Evolutionary conservation across 2,329 filamentous ascomycete genomes (phyloP), one percentile per base, ranked within the genome.

Genomic region (Ascochyta lentis): DNA sequence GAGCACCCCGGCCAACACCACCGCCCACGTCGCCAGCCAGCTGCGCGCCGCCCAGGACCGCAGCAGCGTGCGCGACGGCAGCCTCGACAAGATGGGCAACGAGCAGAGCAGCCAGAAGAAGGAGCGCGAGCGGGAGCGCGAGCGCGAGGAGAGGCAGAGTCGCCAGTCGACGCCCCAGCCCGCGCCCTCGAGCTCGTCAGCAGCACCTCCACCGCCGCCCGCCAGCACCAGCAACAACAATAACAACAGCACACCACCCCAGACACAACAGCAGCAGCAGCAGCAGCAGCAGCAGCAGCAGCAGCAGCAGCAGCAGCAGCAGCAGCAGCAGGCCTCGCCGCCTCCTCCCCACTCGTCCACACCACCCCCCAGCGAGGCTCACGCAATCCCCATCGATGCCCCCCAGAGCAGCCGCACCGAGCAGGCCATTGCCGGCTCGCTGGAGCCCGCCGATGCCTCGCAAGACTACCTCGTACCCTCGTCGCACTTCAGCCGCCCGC

Each of bases 401-500:
- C 42, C 41, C 37, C 49, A 43, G 10, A 42, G 24, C 51, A 56
- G 35, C 55, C 50, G 63, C 9, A 46, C 52, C 22, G 53, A 54
- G 31, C 39, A 58, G 45, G 53, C 54, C 38, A 55, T 45, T n/a
- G 44, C 51, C 31, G 58, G 58, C 15, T 61, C 66, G n/a, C 58
- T 72, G 34, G 68, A 73, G 54, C 67, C 68, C 51, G 66, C 64
- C 57, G 61, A 61, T 39, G 65, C 71, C 52, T 62, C 64, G 49
- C 63, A 64, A 31, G 79, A 77, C 60, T 71, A 78, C 75, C 63
- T 74, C 59, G 60, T 73, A 64, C 58, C 75, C 63, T 58, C 72
- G 22, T 69, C 75, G 66, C 73, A 83, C 76, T 81, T 79, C 78
- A 77, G 83, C 55, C 84, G 89, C n/a, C 94, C 94, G 41, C 94